phyloP scores from a whole-genome alignment of 2,329 filamentous ascomycete species.

The Hypoxylon sp. region DNA sequence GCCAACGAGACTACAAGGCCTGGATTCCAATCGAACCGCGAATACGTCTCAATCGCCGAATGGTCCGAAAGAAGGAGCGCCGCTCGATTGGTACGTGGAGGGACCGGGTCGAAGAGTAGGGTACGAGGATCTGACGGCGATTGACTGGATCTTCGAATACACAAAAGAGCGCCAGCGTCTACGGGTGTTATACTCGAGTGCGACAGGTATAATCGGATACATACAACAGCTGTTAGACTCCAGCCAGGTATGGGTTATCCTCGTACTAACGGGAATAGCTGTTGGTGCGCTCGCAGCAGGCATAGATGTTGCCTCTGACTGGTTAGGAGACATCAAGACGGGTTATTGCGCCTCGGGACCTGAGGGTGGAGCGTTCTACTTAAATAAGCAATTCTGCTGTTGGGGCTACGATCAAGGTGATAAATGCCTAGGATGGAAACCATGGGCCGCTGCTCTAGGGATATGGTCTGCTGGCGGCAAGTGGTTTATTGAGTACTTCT shows the following conservation, averaged over 20 bases:
- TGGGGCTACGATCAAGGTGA: conserved; percentile 88
- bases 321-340: conserved; percentile 92
- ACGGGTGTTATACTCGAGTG: conserved; percentile 79
- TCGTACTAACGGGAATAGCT: conserved; percentile 87
- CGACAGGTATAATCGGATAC: conserved; percentile 80
- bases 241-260: conserved; percentile 91
- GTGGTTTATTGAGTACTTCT: conserved; percentile 89
- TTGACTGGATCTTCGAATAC: conserved; percentile 99
- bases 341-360: conserved; percentile 84
- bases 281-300: conserved; percentile 88
- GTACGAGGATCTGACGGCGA: conserved; percentile 96
- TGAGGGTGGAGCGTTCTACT: conserved; percentile 89
- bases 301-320: conserved; percentile 92
- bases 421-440: conserved; percentile 88
- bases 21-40: conserved; percentile 42
- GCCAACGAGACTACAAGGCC: conserved; percentile 48
- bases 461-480: conserved; percentile 75
- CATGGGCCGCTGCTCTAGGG: conserved; percentile 84
- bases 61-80: conserved; percentile 63
- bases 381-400: conserved; percentile 94
- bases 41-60: conserved; percentile 32
- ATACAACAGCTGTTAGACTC: conserved; percentile 82
- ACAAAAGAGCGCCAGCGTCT: conserved; percentile 93
- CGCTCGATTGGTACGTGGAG: conserved; percentile 89
- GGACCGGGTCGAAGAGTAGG: conserved; percentile 90